Percentiles rank a stretch among this genome's conserved stretches.
phyloP scores from a whole-genome alignment of 176 grass and related monocot genomes.

The Thinopyrum elongatum region DNA sequence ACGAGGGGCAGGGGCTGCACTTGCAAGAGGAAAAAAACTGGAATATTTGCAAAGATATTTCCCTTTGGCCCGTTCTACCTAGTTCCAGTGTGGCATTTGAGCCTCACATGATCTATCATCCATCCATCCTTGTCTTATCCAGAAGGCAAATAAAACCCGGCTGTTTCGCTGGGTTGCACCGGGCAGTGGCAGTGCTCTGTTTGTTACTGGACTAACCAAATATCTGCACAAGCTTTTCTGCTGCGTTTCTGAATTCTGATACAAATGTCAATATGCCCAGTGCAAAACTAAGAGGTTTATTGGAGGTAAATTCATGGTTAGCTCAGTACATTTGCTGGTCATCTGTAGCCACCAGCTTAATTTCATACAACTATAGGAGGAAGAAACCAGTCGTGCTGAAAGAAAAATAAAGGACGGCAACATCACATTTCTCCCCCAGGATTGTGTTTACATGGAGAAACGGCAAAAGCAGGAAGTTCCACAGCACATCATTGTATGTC shows the following conservation, averaged over 20 bases:
- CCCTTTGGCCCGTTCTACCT: conserved; percentile 12
- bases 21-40: conserved; percentile 6
- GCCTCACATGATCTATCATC: conserved; percentile 10
- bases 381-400: neutral
- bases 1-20: neutral
- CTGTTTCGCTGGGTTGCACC: neutral
- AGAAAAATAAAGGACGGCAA: neutral
- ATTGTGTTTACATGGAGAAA: neutral
- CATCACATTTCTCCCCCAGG: neutral
- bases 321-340: neutral
- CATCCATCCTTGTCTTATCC: conserved; percentile 27
- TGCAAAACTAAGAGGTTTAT: neutral
- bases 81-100: neutral
- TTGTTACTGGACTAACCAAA: neutral
- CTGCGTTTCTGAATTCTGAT: neutral
- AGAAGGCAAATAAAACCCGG: neutral
- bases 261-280: neutral
- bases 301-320: neutral
- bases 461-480: neutral
- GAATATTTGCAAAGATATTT: neutral
- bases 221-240: neutral
- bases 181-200: neutral
- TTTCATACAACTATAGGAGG: neutral
- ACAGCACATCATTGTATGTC: neutral
- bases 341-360: neutral